Base-by-base conservation (phyloP, 305 asterid genomes). In the Caryopteris hybrid region DNA sequence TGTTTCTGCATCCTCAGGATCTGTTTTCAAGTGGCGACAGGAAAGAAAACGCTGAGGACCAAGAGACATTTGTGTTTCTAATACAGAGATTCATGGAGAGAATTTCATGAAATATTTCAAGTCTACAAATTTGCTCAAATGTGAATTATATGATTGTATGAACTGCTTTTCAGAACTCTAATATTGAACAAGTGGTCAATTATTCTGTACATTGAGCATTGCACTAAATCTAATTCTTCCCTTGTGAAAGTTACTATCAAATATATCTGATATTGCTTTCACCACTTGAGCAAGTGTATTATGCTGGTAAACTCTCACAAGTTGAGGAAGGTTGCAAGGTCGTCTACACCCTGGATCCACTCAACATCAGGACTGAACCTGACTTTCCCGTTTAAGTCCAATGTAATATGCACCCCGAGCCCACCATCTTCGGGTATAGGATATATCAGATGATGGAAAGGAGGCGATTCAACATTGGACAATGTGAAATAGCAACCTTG, bases 361-460 rank as follows among this genome's bases (percentile, higher is more conserved):
- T 88, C 90, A 58, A 92, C 96, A 78, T 90, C 96, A 7, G 98
- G 98, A 18, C 98, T 97, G 52, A 92, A 92, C 53, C 81, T 92
- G 54, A 90, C 85, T 63, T 83, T 93, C 13, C 95, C 94, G 14
- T 84, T 85, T 66, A 92, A 83, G 74, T 92, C 94, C 77, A 92
- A 66, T 14, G 97, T 90, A 59, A 92, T 94, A 72, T 92, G 98
- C 53, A 92, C 96, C 45, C 98, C 98, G 17, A 92, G 88, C 34
- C 98, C 97, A 25, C 98, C 97, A 69, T 86, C 94, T 78, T 92
- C 97, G 10, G 96, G 98, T 58, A 92, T 75, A 56, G 98, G 97
- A 78, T 90, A 90, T 61, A 92, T 86, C 85, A 90, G 78, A 67
- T 84, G 96, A 17, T 54, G 78, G 72, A 92, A 92, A 41, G 88